These are phyloP conservation scores for Mycena pura DNA, from an alignment of 768 basidiomycete species.

Conservation along the genomic window DNA sequence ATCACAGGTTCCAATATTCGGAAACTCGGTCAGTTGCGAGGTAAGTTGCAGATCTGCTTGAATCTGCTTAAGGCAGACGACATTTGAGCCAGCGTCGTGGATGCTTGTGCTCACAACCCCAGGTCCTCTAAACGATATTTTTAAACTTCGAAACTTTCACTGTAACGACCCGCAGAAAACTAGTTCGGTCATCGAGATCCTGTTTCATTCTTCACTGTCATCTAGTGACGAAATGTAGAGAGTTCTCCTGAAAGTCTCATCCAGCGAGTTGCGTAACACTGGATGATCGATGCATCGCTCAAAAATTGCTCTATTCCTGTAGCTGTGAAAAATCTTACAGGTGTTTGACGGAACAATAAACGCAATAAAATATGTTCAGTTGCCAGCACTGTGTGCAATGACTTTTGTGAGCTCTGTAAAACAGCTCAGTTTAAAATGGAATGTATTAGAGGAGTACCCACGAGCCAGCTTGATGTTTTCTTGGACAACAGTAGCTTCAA, in stretches of 20 bases:
- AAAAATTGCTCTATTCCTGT: conserved; percentile 71
- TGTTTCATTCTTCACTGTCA: too few relatives aligned
- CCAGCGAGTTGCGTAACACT: conserved; percentile 52
- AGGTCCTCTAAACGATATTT: too few relatives aligned
- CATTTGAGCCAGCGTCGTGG: conserved; percentile 72
- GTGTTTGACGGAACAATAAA: neutral
- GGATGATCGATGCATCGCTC: conserved; percentile 62
- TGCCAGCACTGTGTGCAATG: conserved; percentile 66
- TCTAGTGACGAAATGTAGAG: too few relatives aligned
- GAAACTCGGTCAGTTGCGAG: conserved; percentile 79
- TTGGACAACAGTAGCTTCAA: conserved; percentile 84
- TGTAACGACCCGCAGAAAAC: too few relatives aligned
- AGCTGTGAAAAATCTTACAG: conserved; percentile 30
- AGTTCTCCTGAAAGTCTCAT: too few relatives aligned
- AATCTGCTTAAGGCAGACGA: neutral
- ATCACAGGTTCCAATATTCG: conserved; percentile 92
- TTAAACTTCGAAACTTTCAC: too few relatives aligned
- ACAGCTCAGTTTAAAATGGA: conserved; percentile 2
- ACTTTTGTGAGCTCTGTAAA: conserved; percentile 74
- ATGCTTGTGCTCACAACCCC: too few relatives aligned
- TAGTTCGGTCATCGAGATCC: too few relatives aligned
- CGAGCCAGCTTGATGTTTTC: conserved; percentile 84
- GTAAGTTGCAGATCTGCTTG: conserved; percentile 43
- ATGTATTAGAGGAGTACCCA: conserved; percentile 45
- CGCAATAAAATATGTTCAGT: conserved; percentile 14